Conservation (phyloP, 441 rosid species). For the Erodium trifolium region DNA sequence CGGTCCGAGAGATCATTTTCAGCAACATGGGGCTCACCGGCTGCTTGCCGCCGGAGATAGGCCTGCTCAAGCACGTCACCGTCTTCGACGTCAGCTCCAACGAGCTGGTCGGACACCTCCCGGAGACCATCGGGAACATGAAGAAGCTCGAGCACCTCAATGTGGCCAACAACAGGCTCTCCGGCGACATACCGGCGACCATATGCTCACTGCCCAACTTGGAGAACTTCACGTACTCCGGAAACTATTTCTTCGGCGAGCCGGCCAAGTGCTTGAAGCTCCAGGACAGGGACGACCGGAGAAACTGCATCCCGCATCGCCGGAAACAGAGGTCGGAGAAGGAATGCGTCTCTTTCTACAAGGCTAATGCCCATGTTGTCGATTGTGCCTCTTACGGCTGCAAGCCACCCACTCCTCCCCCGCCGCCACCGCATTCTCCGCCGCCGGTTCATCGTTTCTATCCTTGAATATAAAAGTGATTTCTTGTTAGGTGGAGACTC, state of each 20-base stretch:
- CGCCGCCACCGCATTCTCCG: neutral
- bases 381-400: constrained; percentile 45
- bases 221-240: constrained; percentile 68
- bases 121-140: constrained; percentile 56
- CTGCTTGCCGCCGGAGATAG: constrained; percentile 53
- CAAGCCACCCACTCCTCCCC: constrained; percentile 19
- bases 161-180: constrained; percentile 50
- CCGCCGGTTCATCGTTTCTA: neutral
- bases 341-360: constrained; percentile 49
- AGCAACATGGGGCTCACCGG: constrained; percentile 47
- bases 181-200: constrained; percentile 53
- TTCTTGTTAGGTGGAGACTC: neutral
- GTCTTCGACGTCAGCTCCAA: constrained; percentile 75
- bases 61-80: constrained; percentile 35
- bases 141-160: constrained; percentile 67
- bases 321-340: constrained; percentile 48
- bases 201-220: constrained; percentile 54
- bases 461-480: neutral
- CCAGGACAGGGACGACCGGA: constrained; percentile 40
- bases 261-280: constrained; percentile 50
- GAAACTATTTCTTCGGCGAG: constrained; percentile 54
- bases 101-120: constrained; percentile 56
- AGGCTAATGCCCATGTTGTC: constrained; percentile 29
- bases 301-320: constrained; percentile 52
- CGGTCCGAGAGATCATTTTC: constrained; percentile 44